phyloP scores from a whole-genome alignment of 1,284 basidiomycete genomes.

The Austropuccinia psidii region DNA sequence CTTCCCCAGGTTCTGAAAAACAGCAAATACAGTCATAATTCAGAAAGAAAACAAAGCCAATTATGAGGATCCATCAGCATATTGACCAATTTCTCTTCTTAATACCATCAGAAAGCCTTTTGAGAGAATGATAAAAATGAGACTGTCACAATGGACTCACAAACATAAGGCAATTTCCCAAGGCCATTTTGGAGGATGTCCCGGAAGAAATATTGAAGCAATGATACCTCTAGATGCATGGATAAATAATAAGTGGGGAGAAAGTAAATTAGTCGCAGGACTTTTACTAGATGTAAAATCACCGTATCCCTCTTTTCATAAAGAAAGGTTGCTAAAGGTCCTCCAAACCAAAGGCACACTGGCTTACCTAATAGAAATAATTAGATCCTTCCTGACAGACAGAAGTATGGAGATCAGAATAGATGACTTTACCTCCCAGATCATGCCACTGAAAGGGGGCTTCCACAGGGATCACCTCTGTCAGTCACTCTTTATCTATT shows the following conservation, averaged over 20 bases:
- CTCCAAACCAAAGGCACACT: not conserved
- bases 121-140: not conserved
- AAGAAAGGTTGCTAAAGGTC: not conserved
- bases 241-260: not conserved
- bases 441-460: not conserved
- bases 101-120: not conserved
- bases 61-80: not conserved
- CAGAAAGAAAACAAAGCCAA: not conserved
- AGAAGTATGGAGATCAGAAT: not conserved
- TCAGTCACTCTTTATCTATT: constrained; percentile 5
- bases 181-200: not conserved
- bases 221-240: not conserved
- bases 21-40: not conserved
- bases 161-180: not conserved
- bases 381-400: not conserved
- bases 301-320: constrained; percentile 4
- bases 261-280: not conserved
- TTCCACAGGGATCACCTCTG: constrained; percentile 9
- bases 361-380: not conserved
- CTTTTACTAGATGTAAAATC: constrained; percentile 23
- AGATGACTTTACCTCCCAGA: not conserved
- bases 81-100: not conserved
- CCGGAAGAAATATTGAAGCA: not conserved
- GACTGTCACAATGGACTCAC: not conserved
- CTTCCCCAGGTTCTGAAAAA: not conserved